A percentile compares a stretch with the other conserved stretches of the same genome.
Evolutionary conservation across 192 early-diverging fungal species (phyloP).

Genomic region (Fimicolochytrium jonesii): DNA sequence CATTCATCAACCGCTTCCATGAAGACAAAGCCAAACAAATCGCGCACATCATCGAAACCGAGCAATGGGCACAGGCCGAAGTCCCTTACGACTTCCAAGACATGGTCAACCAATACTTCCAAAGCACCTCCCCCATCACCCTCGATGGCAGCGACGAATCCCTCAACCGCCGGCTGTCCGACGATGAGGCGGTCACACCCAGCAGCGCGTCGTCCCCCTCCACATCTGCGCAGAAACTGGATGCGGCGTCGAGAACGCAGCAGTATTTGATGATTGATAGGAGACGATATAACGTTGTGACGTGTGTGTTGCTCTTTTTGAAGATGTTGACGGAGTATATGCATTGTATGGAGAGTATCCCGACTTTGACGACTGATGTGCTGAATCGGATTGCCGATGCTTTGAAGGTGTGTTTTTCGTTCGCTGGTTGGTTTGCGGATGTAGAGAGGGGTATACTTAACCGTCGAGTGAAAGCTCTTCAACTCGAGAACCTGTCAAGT

Average conservation of each 20-base stretch:
- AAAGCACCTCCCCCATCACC: background rate
- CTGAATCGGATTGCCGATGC: slow-evolving; percentile 86
- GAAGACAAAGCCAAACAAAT: slow-evolving; percentile 87
- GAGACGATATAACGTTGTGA: slow-evolving; percentile 81
- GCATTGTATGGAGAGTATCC: slow-evolving; percentile 75
- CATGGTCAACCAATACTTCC: slow-evolving; percentile 69
- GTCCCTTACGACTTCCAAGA: slow-evolving; percentile 93
- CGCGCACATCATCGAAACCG: slow-evolving; percentile 85
- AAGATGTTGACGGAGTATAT: slow-evolving; percentile 93
- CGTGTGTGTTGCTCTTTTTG: slow-evolving; percentile 80
- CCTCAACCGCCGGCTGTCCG: slow-evolving; percentile 11
- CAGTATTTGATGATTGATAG: slow-evolving; percentile 68
- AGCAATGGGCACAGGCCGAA: slow-evolving; percentile 91
- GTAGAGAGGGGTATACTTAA: too few species aligned
- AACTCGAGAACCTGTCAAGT: slow-evolving; percentile 95
- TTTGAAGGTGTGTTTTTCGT: slow-evolving; percentile 57
- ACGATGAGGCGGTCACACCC: background rate
- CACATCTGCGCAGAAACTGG: background rate
- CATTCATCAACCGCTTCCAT: slow-evolving; percentile 90
- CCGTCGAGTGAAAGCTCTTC: slow-evolving; percentile 80
- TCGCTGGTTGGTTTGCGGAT: background rate
- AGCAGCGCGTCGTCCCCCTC: too few species aligned
- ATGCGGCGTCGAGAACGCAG: slow-evolving; percentile 25
- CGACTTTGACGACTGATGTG: slow-evolving; percentile 74
- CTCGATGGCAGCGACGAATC: slow-evolving; percentile 31